These are phyloP conservation scores for Byssochlamys sp. DNA, from an alignment of 2,329 filamentous ascomycete genomes.

Conservation along the genomic window DNA sequence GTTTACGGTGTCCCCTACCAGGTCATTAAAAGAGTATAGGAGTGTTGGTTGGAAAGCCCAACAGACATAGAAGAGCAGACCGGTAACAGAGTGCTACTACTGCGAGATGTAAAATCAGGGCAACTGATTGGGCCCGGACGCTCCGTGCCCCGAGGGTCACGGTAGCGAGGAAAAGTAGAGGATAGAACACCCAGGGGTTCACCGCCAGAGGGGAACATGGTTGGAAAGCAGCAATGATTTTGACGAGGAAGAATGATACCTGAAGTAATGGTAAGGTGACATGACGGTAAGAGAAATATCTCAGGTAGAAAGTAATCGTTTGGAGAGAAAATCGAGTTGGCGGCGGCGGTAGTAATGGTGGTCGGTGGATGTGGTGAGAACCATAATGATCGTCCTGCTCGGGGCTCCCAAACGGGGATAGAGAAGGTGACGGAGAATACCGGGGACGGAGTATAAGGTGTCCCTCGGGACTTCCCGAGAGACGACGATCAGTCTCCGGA, in stretches of 20 bases:
- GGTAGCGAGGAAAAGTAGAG: constrained; percentile 59
- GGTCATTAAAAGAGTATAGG: background rate
- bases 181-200: constrained; percentile 55
- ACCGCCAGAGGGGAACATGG: constrained; percentile 64
- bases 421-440: constrained; percentile 16
- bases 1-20: background rate
- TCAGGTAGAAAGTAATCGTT: constrained; percentile 15
- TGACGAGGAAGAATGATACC: constrained; percentile 56
- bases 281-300: constrained; percentile 20
- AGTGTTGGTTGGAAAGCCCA: constrained; percentile 4
- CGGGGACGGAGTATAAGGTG: constrained; percentile 25
- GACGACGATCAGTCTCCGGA: constrained; percentile 7
- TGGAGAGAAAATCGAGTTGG: constrained; percentile 21
- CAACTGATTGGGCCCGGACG: constrained; percentile 27
- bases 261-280: constrained; percentile 39
- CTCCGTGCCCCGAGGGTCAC: constrained; percentile 46
- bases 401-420: constrained; percentile 13
- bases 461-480: constrained; percentile 18
- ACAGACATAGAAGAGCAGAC: constrained; percentile 24
- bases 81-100: constrained; percentile 35
- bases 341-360: constrained; percentile 36
- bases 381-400: constrained; percentile 9
- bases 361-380: constrained; percentile 14
- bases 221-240: constrained; percentile 55
- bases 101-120: constrained; percentile 40